phyloP scores from a whole-genome alignment of 108 stramenopile species.

The Mayamaea pseudoterrestris region DNA sequence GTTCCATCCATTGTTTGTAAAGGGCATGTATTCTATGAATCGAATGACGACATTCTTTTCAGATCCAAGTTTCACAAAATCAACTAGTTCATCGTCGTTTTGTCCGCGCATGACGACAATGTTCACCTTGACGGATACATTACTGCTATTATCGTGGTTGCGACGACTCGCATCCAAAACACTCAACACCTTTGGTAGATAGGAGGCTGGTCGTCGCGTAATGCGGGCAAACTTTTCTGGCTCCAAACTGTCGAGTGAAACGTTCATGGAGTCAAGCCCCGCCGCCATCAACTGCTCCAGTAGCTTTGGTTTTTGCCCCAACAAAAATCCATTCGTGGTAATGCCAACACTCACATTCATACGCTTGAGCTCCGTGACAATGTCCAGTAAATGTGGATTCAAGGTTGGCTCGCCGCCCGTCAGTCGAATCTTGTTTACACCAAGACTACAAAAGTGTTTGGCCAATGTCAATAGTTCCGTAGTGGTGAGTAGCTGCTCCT shows the following conservation, averaged over 20 bases:
- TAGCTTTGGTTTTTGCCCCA: conserved; percentile 37
- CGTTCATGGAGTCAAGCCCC: conserved; percentile 87
- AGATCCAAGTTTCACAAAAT: conserved; percentile 72
- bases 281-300: conserved; percentile 66
- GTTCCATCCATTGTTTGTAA: conserved; percentile 91
- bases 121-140: conserved; percentile 84
- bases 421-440: conserved; percentile 73
- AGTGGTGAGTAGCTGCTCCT: conserved; percentile 56
- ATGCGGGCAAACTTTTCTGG: conserved; percentile 75
- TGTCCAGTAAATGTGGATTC: conserved; percentile 55
- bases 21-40: conserved; percentile 99
- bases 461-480: conserved; percentile 80
- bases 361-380: conserved; percentile 45
- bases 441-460: conserved; percentile 57
- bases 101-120: conserved; percentile 90
- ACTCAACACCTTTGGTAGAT: conserved; percentile 42
- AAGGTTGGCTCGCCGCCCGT: conserved; percentile 96
- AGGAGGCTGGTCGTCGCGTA: conserved; percentile 76
- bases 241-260: conserved; percentile 87
- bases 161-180: conserved; percentile 41
- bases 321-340: conserved; percentile 92
- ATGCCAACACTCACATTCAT: conserved; percentile 68
- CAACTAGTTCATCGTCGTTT: conserved; percentile 83
- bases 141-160: neutral
- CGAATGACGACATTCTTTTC: conserved; percentile 74